Evolutionary conservation across 108 stramenopile species (phyloP), one percentile per base, ranked within the genome.

Genomic region (Nitzschia palea): DNA sequence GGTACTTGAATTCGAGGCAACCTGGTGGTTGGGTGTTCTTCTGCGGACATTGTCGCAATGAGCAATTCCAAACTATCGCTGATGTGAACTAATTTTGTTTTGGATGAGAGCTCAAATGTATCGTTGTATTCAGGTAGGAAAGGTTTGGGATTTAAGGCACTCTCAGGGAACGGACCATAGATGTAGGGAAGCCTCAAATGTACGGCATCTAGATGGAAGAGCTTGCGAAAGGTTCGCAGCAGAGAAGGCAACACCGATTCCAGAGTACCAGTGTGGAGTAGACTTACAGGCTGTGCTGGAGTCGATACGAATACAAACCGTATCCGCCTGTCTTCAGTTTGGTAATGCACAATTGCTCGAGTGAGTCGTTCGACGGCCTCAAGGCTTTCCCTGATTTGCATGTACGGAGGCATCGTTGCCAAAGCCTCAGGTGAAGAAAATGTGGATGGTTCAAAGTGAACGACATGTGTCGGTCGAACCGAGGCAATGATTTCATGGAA

Each of bases 401-500:
- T 74, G 14, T 66, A 55, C 1, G 80, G 64, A 5, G n/a, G 61
- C 51, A 48, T 66, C 26, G 25, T 33, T 36, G 27, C 33, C 18
- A 58, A 15, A 37, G 44, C 6, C 20, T 43, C 10, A 10, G 34
- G 50, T 40, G 22, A 26, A 30, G 37, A 34, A 18, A 51, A 50
- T 20, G 35, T 50, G 23, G 32, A 45, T 6, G 56, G 14, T 51
- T 55, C 44, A 15, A 86, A 71, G 65, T 80, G 82, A 18, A 83
- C 68, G 56, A 82, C 60, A 71, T 85, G 84, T 23, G 84, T 79
- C 3, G 83, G 80, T 37, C 65, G 14, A 25, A 84, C 55, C 31
- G 78, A 67, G 36, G 61, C 37, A 5, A 88, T 36, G 40, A 70
- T 30, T 43, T 76, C 59, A 10, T 12, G 76, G 45, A 40, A 75